Evolutionary conservation across 2,329 filamentous ascomycete species (phyloP), one percentile per base, ranked within the genome.

Genomic region (Akanthomyces muscarius): DNA sequence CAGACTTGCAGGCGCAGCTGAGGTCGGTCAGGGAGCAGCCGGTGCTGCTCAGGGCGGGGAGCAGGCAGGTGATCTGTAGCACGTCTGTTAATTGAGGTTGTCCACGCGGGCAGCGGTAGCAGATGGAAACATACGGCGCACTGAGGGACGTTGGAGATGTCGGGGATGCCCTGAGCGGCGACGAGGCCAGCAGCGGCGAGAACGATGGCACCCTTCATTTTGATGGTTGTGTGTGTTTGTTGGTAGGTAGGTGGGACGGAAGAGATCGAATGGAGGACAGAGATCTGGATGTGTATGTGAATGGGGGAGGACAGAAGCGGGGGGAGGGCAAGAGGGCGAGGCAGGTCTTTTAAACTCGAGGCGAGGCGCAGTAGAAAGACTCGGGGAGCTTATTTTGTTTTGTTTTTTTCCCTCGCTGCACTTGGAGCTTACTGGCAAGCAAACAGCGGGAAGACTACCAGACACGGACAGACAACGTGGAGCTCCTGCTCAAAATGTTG

Each of bases 141-240:
- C 5, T 68, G 21, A 53, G 77, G 75, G 62, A 75, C 66, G 44
- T 70, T 73, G 30, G 65, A 47, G 56, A 78, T 70, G 67, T 75
- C 66, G 14, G 42, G 53, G 10, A 63, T 7, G 21, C 21, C 21
- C 69, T 79, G 76, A 38, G 76, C 77, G 56, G 73, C 71, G 48
- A 71, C 76, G 44, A 78, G 65, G 70, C 76, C 71, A 55, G 70
- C 72, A 45, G 69, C 67, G 63, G 71, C 73, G 57, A 75, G 65
- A 60, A 75, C 58, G 38, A 75, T 64, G 63, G 75, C 65, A 47
- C 72, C 66, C 77, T 79, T 80, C 78, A 80, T 80, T 23, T 68
- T 78, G 72, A 65, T 36, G 33, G 33, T 30, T 53, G 56, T 30
- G 48, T 38, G 14, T 14, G 14, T 30, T 42, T 56, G 64, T 57